Conservation (phyloP, 306 rosid species). For the Acacia melanoxylon region DNA sequence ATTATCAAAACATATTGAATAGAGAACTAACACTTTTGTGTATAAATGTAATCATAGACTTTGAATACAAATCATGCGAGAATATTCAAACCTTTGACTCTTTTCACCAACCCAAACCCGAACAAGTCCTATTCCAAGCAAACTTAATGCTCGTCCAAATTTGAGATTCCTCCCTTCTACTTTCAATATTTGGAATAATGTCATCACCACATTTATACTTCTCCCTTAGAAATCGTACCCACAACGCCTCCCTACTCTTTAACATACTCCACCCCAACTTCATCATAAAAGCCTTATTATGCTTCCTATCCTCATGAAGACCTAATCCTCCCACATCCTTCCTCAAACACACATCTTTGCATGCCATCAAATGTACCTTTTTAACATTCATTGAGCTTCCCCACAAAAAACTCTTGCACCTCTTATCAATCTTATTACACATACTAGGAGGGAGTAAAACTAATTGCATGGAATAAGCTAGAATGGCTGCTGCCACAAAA, state of each 20-base stretch:
- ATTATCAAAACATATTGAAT: too few species aligned
- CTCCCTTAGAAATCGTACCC: not conserved
- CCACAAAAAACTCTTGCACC: not conserved
- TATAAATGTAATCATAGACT: too few species aligned
- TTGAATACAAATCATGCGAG: too few species aligned
- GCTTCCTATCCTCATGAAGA: not conserved
- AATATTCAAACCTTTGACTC: too few species aligned
- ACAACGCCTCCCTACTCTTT: not conserved
- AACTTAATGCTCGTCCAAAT: not conserved
- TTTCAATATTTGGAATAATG: too few species aligned
- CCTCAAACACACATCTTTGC: not conserved
- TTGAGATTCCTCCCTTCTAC: not conserved
- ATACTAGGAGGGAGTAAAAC: not conserved
- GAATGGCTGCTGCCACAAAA: not conserved
- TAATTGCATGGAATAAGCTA: not conserved
- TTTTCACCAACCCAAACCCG: not conserved
- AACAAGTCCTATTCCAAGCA: too few species aligned
- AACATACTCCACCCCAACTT: not conserved
- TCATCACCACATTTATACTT: too few species aligned
- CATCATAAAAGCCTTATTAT: not conserved
- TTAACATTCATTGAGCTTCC: rapidly evolving
- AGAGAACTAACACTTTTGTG: too few species aligned
- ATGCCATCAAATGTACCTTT: not conserved
- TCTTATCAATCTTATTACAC: not conserved
- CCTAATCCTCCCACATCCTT: not conserved